These are phyloP conservation scores for Leucosporidium scottii DNA, from an alignment of 768 basidiomycete species.

Conservation along the genomic window DNA sequence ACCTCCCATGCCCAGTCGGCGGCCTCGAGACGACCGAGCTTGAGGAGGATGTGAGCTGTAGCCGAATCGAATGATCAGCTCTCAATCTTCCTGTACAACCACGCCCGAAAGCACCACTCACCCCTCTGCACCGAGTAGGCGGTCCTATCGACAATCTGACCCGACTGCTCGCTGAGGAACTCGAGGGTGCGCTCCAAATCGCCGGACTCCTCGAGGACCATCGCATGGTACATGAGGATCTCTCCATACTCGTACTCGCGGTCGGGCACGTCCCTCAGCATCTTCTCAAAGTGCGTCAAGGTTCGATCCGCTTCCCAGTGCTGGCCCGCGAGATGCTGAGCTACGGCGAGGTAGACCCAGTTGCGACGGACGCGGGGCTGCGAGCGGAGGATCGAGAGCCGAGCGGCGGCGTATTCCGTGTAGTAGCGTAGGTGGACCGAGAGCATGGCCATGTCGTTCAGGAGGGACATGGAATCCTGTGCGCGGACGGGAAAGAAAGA, in stretches of 20 bases:
- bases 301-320: constrained; percentile 61
- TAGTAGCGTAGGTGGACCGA: constrained; percentile 80
- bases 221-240: constrained; percentile 67
- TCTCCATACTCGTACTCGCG: constrained; percentile 81
- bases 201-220: constrained; percentile 64
- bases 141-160: constrained; percentile 55
- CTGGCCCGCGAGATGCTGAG: constrained; percentile 76
- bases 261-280: constrained; percentile 57
- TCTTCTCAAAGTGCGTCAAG: constrained; percentile 61
- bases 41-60: constrained; percentile 69
- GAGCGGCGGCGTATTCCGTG: constrained; percentile 69
- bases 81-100: neutral
- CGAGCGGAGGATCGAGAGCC: constrained; percentile 67
- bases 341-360: constrained; percentile 84
- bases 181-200: constrained; percentile 37
- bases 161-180: constrained; percentile 38
- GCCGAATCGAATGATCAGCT: constrained; percentile 1
- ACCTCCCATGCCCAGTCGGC: constrained; percentile 74
- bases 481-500: neutral
- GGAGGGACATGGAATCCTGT: constrained; percentile 88
- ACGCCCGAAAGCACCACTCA: neutral
- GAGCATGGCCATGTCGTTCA: constrained; percentile 81
- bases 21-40: constrained; percentile 55
- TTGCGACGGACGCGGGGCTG: constrained; percentile 77
- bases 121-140: constrained; percentile 49